A percentile compares a stretch with the other conserved stretches of the same genome.
These are phyloP conservation scores for Citrullus colocynthis DNA, from an alignment of 306 rosid genomes.

Conservation along the genomic window DNA sequence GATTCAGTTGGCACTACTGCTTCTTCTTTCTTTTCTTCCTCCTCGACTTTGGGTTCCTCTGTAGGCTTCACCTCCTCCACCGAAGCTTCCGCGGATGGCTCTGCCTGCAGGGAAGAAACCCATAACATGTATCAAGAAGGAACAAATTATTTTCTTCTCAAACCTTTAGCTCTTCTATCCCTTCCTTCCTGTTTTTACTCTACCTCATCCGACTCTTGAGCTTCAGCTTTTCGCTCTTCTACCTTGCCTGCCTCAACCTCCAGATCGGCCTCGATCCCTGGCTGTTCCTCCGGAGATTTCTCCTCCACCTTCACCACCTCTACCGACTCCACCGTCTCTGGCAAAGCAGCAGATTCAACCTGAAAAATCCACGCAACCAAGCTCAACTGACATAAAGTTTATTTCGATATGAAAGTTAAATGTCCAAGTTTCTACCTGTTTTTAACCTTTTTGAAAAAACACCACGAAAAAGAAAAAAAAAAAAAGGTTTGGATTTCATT, in stretches of 20 bases:
- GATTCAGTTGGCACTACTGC: neutral
- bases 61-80: neutral
- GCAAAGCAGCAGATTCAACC: neutral
- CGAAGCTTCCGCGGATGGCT: neutral
- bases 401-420: too few species aligned
- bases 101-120: neutral
- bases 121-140: too few species aligned
- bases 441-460: too few species aligned
- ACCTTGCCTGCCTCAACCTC: neutral
- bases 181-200: too few species aligned
- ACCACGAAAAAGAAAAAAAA: too few species aligned
- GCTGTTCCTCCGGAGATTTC: neutral
- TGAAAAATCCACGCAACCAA: neutral
- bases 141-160: too few species aligned
- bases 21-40: neutral
- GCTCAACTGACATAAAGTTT: too few species aligned
- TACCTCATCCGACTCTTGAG: neutral
- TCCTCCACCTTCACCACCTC: neutral
- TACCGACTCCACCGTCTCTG: neutral
- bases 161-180: too few species aligned
- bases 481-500: too few species aligned
- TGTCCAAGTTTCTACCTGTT: too few species aligned
- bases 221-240: neutral
- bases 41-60: neutral
- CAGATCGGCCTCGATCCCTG: neutral